Conservation (phyloP, 148 eudicot species). For the Euryodendron excelsum region DNA sequence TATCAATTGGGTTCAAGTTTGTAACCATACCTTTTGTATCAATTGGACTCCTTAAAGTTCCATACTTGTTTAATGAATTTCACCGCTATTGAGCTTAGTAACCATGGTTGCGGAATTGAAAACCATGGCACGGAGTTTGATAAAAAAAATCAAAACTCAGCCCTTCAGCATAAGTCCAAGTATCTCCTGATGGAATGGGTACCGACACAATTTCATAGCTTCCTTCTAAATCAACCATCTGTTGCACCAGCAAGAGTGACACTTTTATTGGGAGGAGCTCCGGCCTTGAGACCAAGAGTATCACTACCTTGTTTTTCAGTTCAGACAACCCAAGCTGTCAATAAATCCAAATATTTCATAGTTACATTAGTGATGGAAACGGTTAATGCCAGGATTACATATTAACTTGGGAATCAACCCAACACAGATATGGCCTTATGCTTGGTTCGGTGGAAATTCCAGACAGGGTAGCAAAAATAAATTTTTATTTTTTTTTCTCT, state of each 20-base stretch:
- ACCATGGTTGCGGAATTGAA: slow-evolving; percentile 56
- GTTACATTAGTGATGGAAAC: not conserved
- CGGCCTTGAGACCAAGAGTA: slow-evolving; percentile 63
- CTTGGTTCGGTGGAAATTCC: no score
- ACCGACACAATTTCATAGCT: slow-evolving; percentile 56
- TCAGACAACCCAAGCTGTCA: slow-evolving; percentile 45
- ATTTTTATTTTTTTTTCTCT: no score
- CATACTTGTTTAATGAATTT: no score
- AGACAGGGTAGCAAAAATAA: no score
- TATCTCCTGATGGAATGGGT: slow-evolving; percentile 39
- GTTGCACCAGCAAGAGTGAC: slow-evolving; percentile 50
- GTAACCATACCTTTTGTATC: slow-evolving; percentile 44
- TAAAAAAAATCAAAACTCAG: slow-evolving; percentile 30
- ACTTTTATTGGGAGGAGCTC: slow-evolving; percentile 54
- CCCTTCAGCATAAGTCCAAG: slow-evolving; percentile 47
- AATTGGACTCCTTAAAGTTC: slow-evolving; percentile 51
- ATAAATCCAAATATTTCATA: not conserved
- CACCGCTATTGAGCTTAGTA: slow-evolving; percentile 36
- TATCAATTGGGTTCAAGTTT: slow-evolving; percentile 55
- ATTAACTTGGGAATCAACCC: no score
- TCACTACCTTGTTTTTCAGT: slow-evolving; percentile 53
- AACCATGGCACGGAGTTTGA: slow-evolving; percentile 69
- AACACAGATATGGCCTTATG: no score
- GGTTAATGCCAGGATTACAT: not conserved
- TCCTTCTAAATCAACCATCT: slow-evolving; percentile 32